Conservation (phyloP, 2,329 filamentous ascomycete genomes). For the Dothidotthia symphoricarpi region DNA sequence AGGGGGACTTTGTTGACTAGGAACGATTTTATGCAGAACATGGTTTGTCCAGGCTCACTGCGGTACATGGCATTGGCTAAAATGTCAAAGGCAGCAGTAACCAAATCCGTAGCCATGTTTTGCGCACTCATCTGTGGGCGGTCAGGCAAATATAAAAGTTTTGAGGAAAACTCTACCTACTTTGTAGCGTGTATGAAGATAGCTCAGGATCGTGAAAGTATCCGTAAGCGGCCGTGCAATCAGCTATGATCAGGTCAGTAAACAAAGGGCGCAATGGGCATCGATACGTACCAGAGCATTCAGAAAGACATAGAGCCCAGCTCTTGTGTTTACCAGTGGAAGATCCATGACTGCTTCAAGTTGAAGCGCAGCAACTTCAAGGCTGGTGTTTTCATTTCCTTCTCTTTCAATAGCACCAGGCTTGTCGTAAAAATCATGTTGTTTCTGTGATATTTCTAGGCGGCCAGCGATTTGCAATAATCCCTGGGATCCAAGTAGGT, state of each 20-base stretch:
- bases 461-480: constrained; percentile 50
- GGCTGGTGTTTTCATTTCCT: constrained; percentile 35
- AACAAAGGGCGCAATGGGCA: background rate
- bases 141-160: constrained; percentile 25
- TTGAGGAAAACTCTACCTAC: constrained; percentile 45
- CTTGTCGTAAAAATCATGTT: constrained; percentile 45
- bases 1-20: constrained; percentile 71
- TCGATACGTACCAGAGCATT: constrained; percentile 66
- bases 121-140: constrained; percentile 67
- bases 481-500: constrained; percentile 51
- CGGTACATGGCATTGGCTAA: constrained; percentile 83
- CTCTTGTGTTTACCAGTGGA: constrained; percentile 70
- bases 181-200: constrained; percentile 81
- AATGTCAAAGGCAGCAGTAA: constrained; percentile 85
- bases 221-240: constrained; percentile 80
- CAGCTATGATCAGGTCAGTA: constrained; percentile 58
- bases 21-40: constrained; percentile 80
- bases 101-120: constrained; percentile 74
- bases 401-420: constrained; percentile 47
- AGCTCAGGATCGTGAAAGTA: constrained; percentile 73
- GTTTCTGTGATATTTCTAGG: constrained; percentile 43
- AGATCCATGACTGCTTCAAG: constrained; percentile 62
- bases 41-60: constrained; percentile 57
- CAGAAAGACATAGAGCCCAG: constrained; percentile 80
- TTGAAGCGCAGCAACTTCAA: constrained; percentile 49